Evolutionary conservation across 495 filamentous ascomycete genomes (phyloP).

Genomic region (Alectoria sarmentosa): DNA sequence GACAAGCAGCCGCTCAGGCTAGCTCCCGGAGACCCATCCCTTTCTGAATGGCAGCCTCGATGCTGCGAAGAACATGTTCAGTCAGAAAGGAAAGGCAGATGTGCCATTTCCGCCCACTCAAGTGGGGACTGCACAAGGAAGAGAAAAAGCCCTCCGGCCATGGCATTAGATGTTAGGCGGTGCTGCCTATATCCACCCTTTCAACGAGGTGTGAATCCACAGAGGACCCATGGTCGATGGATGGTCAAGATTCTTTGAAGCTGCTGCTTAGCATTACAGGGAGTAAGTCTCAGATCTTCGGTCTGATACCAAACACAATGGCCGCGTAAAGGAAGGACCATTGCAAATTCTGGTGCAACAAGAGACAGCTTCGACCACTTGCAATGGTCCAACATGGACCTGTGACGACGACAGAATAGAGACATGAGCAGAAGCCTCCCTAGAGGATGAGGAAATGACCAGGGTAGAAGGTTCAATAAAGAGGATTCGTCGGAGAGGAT

Average conservation of each 20-base stretch:
- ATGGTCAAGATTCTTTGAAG: background rate
- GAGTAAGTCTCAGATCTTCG: background rate
- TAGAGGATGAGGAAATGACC: background rate
- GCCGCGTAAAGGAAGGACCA: background rate
- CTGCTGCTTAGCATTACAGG: background rate
- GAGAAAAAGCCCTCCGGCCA: background rate
- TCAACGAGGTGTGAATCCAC: background rate
- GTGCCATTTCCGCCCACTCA: background rate
- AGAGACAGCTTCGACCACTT: background rate
- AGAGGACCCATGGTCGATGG: background rate
- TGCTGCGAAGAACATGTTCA: background rate
- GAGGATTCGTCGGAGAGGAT: background rate
- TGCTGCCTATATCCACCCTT: background rate
- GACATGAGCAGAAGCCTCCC: background rate
- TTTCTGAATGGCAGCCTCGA: background rate
- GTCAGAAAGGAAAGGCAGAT: background rate
- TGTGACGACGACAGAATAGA: background rate
- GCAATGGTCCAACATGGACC: background rate
- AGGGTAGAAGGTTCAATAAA: background rate
- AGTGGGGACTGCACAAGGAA: background rate
- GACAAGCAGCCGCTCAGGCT: background rate
- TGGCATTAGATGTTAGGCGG: background rate
- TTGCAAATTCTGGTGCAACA: background rate
- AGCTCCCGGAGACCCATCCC: background rate
- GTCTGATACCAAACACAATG: background rate